These are phyloP conservation scores for Gracilaria gracilis DNA, from an alignment of 23 red algal genomes.

Conservation along the genomic window DNA sequence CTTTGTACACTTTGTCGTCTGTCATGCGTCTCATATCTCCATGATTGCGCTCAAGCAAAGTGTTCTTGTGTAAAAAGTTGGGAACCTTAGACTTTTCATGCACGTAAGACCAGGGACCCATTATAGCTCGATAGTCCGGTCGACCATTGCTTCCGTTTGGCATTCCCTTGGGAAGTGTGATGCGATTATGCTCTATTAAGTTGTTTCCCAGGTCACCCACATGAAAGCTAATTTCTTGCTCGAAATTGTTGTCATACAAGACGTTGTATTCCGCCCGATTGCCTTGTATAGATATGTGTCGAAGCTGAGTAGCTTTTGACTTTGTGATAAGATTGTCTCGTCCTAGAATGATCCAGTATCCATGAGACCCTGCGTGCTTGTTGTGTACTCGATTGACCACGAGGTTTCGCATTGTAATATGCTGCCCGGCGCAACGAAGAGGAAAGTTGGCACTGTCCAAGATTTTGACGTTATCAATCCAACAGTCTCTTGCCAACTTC, in stretches of 20 bases:
- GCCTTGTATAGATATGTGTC: conserved; percentile 6
- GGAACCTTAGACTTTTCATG: neutral
- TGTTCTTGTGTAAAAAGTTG: conserved; percentile 3
- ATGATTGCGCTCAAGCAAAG: conserved; percentile 9
- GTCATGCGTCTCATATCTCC: neutral
- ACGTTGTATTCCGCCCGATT: neutral
- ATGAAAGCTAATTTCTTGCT: conserved; percentile 13
- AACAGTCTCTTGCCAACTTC: neutral
- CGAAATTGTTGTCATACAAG: neutral
- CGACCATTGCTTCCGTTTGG: neutral
- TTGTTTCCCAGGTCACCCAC: conserved; percentile 6
- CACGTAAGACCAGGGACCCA: neutral
- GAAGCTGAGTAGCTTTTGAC: neutral
- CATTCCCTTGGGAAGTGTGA: neutral
- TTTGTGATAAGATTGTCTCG: conserved; percentile 5
- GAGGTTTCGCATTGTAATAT: conserved; percentile 5
- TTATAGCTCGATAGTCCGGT: neutral
- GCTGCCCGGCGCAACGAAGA: neutral
- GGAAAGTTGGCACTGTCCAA: conserved; percentile 8
- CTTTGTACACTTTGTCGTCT: neutral
- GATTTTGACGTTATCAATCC: conserved; percentile 6
- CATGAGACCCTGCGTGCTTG: neutral
- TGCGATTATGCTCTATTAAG: neutral
- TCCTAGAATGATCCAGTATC: conserved; percentile 2
- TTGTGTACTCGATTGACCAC: conserved; percentile 4